Evolutionary conservation across 805 yeast genomes (phyloP), one percentile per base, ranked within the genome.

Genomic region (Saccharomycopsis vini): DNA sequence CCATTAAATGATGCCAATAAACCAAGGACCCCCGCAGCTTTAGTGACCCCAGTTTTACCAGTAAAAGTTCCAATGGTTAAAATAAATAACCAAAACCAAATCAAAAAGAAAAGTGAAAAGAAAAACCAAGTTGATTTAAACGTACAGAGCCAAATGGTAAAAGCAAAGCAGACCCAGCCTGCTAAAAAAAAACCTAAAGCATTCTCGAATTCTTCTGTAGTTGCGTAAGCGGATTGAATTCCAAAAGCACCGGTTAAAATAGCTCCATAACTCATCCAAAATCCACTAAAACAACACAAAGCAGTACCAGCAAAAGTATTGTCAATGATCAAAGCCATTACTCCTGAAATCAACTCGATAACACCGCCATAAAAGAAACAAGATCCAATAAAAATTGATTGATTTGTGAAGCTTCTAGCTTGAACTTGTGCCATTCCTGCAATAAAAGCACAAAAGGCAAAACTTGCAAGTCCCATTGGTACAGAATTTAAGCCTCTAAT

Each of bases 241-340:
- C 80, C 81, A 58, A 81, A 81, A 56, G 75, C 69, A 13, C 70
- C 69, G 36, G 78, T 62, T 50, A 71, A 59, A 36, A 81, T 71
- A 1, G 84, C 79, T 23, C 75, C 81, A 54, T 62, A 81, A 21
- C 79, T 62, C 53, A 79, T 57, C 88, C 88, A 81, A 59, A 80
- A 81, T 2, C 79, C 81, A 43, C 88, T 87, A 52, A 67, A 79
- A 5, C 79, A 72, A 39, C 73, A 57, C 43, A 79, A 62, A 2
- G 82, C 82, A 12, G 79, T 72, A 49, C 77, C 81, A 61, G 80
- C 85, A 63, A 79, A 79, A 22, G 82, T 75, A 60, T 78, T 77
- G 47, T 77, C 83, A 34, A 72, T 56, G 3, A 73, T 72, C 50
- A 76, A 64, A 57, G 76, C 81, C 81, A 81, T 75, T 59, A 77